phyloP scores from a whole-genome alignment of 352 stramenopile species.

The Phytophthora tentaculata region DNA sequence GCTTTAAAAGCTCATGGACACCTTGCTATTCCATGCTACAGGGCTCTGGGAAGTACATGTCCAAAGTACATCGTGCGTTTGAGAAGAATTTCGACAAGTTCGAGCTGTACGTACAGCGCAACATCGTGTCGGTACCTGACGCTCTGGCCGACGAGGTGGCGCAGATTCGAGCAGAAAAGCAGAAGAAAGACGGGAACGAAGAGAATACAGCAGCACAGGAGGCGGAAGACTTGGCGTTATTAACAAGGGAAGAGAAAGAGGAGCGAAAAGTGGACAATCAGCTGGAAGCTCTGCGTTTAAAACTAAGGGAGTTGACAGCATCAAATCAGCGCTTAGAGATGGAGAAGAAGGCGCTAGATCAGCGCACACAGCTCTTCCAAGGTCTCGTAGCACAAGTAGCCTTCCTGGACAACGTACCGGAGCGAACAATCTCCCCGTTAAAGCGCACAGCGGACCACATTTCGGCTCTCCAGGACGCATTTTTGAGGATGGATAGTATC shows the following conservation, averaged over 20 bases:
- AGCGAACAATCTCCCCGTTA: constrained; percentile 48
- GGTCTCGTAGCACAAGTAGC: constrained; percentile 40
- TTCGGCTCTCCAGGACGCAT: constrained; percentile 43
- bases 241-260: constrained; percentile 52
- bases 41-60: constrained; percentile 69
- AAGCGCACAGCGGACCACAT: constrained; percentile 58
- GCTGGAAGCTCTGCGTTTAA: constrained; percentile 44
- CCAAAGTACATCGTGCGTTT: constrained; percentile 62
- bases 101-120: constrained; percentile 78
- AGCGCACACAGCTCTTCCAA: constrained; percentile 47
- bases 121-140: constrained; percentile 68
- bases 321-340: constrained; percentile 53
- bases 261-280: constrained; percentile 47
- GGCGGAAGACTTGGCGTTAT: constrained; percentile 25
- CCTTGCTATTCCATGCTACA: constrained; percentile 25
- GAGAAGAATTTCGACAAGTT: constrained; percentile 89
- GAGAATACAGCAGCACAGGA: constrained; percentile 7
- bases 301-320: constrained; percentile 42
- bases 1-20: constrained; percentile 5
- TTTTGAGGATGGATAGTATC: constrained; percentile 58
- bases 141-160: constrained; percentile 53
- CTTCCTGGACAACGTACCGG: constrained; percentile 55
- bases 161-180: constrained; percentile 42
- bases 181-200: constrained; percentile 9
- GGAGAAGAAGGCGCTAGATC: constrained; percentile 55